These are phyloP conservation scores for Ulmus americana DNA, from an alignment of 331 rosid genomes.

Conservation along the genomic window DNA sequence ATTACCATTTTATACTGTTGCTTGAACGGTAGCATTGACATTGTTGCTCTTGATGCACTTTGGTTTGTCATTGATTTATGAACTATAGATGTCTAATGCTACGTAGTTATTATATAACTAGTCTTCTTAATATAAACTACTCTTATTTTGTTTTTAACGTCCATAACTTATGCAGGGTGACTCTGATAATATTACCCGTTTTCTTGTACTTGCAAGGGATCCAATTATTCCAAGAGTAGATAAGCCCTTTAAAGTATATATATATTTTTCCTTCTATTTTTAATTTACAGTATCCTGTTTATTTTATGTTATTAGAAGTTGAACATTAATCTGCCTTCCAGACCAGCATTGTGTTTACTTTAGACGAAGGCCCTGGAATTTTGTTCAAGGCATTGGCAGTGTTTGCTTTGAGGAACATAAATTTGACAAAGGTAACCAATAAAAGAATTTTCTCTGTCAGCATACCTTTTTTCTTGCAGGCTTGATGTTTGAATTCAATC, in stretches of 20 bases:
- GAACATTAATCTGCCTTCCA: conserved; percentile 28
- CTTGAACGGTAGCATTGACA: no score
- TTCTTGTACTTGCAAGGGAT: conserved; percentile 58
- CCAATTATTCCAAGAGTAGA: conserved; percentile 49
- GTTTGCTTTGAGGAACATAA: conserved; percentile 55
- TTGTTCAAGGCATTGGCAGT: conserved; percentile 60
- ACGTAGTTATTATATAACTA: neutral
- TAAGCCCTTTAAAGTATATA: conserved; percentile 39
- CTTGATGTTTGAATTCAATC: conserved; percentile 10
- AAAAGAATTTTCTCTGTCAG: conserved; percentile 12
- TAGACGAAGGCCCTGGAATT: conserved; percentile 59
- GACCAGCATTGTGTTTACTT: conserved; percentile 63
- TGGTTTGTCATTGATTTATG: neutral
- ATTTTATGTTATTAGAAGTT: neutral
- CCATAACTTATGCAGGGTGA: conserved; percentile 43
- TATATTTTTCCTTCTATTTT: neutral
- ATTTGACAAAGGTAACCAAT: conserved; percentile 42
- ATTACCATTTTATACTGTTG: no score
- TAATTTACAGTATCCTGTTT: neutral
- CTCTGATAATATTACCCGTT: conserved; percentile 41
- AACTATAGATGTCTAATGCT: neutral
- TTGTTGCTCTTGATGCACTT: neutral
- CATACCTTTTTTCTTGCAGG: neutral
- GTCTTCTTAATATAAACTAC: neutral
- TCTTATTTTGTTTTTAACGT: conserved; percentile 2